These are phyloP conservation scores for Zygoascus hellenicus DNA, from an alignment of 1,139 yeast genomes.

Conservation along the genomic window DNA sequence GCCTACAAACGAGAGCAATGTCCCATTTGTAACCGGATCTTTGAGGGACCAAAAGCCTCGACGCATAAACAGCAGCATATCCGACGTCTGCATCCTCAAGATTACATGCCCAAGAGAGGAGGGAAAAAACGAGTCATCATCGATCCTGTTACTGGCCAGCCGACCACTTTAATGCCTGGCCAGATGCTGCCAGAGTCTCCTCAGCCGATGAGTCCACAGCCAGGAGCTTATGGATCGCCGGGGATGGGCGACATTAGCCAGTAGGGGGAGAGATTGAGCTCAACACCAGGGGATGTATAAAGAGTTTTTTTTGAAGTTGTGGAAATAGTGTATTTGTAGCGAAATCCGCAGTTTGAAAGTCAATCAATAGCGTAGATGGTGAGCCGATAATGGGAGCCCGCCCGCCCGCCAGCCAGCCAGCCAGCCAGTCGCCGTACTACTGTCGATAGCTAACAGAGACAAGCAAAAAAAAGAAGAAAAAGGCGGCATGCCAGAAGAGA, in stretches of 20 bases:
- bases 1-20: slow-evolving; percentile 36
- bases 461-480: no score
- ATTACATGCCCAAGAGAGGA: slow-evolving; percentile 41
- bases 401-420: no score
- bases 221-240: slow-evolving; percentile 6
- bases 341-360: no score
- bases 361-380: no score
- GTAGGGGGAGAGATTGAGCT: no score
- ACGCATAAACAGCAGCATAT: slow-evolving; percentile 46
- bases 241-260: not conserved
- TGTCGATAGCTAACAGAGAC: no score
- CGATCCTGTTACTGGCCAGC: slow-evolving; percentile 11
- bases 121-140: slow-evolving; percentile 34
- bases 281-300: no score
- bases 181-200: slow-evolving; percentile 8
- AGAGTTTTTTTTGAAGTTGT: no score
- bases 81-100: slow-evolving; percentile 40
- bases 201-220: slow-evolving; percentile 5
- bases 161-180: slow-evolving; percentile 5
- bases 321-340: no score
- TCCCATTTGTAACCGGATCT: slow-evolving; percentile 39
- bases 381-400: no score
- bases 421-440: no score
- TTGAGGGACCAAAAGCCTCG: slow-evolving; percentile 43
- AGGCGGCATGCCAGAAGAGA: no score